Evolutionary conservation across 331 rosid genomes (phyloP), one percentile per base, ranked within the genome.

Genomic region (Acacia pycnantha): DNA sequence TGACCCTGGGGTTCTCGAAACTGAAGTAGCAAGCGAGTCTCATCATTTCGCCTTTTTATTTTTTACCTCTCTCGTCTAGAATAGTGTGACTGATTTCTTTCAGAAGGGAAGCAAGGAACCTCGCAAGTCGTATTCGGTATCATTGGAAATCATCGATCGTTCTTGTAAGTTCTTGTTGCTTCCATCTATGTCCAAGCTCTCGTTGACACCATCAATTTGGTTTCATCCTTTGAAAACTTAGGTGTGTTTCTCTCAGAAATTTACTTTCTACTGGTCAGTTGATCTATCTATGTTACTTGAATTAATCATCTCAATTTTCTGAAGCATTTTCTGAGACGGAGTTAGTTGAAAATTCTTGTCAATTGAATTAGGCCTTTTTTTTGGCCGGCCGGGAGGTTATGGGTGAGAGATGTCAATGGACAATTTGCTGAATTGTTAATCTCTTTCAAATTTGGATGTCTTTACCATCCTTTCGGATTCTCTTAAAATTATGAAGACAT

Each of bases 161-260:
- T 33, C 73, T 77, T 56, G 93, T 91, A 78, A 82, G 93, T 86
- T 47, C 50, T 82, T 40, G 0, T 21, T 56, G n/a, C 64, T 83
- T 74, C 54, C 68, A 27, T 59, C 59, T 24, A 8, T 37, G 76
- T 80, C 80, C 5, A 70, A 67, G 6, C 72, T 50, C 56, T 73
- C 47, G 3, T 47, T 66, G 5, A 18, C 73, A 64, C 77, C 77
- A 61, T n/a, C 53, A 10, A 21, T 64, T 78, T 27, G 11, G 2
- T 18, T 59, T 51, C 27, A 26, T n/a, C 73, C 29, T 16, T 41
- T 46, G 53, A 40, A 74, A 69, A 59, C 21, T 48, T 64, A 15
- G 22, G 37, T 71, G 35, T 78, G 26, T 46, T 77, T 35, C 58
- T n/a, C 1, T 46, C 11, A 35, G 26, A 51, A 21, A 71, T 50